phyloP scores from a whole-genome alignment of 495 filamentous ascomycete genomes.

The Penicillium nucicola region DNA sequence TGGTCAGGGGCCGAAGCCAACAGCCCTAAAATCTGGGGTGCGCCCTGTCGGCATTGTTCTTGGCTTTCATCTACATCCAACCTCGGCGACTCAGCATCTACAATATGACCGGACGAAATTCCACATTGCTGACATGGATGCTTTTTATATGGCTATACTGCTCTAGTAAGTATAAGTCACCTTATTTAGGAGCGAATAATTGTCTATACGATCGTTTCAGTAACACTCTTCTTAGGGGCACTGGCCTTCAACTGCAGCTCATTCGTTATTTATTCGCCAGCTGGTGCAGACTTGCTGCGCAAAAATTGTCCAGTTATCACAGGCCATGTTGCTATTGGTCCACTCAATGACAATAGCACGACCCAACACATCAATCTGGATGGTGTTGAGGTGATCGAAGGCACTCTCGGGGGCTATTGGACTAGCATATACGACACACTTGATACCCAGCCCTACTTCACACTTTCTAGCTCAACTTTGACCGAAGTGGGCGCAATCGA shows the following conservation, averaged over 20 bases:
- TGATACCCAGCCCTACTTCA: not conserved
- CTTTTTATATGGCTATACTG: not conserved
- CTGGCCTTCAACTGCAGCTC: not conserved
- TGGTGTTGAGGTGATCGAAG: not conserved
- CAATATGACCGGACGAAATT: no score
- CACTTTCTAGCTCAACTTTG: conserved; percentile 2
- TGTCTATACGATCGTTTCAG: no score
- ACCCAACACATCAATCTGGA: not conserved
- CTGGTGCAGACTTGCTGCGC: not conserved
- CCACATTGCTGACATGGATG: not conserved
- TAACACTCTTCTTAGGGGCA: not conserved
- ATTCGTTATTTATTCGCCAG: not conserved
- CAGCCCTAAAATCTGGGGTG: no score
- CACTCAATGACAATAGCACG: not conserved
- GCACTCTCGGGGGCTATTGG: not conserved
- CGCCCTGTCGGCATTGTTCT: no score
- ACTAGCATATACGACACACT: not conserved
- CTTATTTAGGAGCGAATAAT: no score
- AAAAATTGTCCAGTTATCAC: not conserved
- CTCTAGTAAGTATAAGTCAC: not conserved
- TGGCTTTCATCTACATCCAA: no score
- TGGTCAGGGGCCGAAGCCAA: no score
- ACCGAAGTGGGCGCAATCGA: not conserved
- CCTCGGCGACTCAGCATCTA: no score
- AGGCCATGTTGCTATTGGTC: not conserved